Conservation (phyloP, 352 stramenopile species). For the Albugo laibachii region DNA sequence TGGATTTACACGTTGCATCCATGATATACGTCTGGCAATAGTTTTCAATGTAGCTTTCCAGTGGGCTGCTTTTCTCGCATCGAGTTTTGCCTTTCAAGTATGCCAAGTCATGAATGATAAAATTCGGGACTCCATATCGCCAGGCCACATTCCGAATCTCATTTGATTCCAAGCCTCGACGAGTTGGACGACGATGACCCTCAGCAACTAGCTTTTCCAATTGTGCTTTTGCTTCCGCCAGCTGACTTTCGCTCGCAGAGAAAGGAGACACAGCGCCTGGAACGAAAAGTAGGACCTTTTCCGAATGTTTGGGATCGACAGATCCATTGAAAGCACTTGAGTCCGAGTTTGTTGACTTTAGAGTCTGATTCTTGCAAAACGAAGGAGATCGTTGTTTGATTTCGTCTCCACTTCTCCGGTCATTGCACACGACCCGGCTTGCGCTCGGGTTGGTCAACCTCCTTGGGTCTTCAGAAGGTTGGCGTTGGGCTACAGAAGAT, state of each 20-base stretch:
- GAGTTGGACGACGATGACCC: slow-evolving; percentile 12
- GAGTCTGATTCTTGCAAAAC: no score
- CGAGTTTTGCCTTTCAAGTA: slow-evolving; percentile 40
- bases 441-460: no score
- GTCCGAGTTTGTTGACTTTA: no score
- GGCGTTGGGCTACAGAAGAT: no score
- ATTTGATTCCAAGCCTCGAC: slow-evolving; percentile 11
- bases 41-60: slow-evolving; percentile 52
- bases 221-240: slow-evolving; percentile 32
- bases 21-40: slow-evolving; percentile 64
- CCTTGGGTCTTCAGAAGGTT: no score
- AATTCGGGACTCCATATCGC: slow-evolving; percentile 48
- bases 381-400: no score
- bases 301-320: no score
- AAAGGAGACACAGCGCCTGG: slow-evolving; percentile 41
- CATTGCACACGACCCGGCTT: no score
- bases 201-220: slow-evolving; percentile 24
- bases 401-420: no score
- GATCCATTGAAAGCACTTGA: no score
- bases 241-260: slow-evolving; percentile 34
- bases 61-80: slow-evolving; percentile 25
- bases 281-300: slow-evolving; percentile 56
- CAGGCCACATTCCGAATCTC: slow-evolving; percentile 16
- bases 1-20: slow-evolving; percentile 48
- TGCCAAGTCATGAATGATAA: slow-evolving; percentile 47